A percentile compares a stretch with the other conserved stretches of the same genome.
phyloP scores from a whole-genome alignment of 495 filamentous ascomycete species.

The Jackrogersella minutella region DNA sequence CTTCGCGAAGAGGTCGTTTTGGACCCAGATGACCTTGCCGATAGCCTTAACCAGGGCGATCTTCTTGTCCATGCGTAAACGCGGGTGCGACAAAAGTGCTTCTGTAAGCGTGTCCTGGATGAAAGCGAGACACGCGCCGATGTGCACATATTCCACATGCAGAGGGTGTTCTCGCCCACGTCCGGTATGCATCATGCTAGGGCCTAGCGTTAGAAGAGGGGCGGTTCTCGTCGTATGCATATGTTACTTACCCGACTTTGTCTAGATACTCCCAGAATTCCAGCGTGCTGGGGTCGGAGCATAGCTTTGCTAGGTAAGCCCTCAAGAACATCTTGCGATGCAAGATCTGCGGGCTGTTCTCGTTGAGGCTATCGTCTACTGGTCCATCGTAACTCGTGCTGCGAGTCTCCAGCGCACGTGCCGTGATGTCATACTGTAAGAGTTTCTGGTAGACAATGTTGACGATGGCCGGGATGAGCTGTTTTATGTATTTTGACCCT shows the following conservation, averaged over 20 bases:
- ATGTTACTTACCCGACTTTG: conserved; percentile 67
- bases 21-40: conserved; percentile 71
- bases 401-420: conserved; percentile 71
- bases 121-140: conserved; percentile 70
- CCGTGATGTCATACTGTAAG: conserved; percentile 77
- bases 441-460: conserved; percentile 84
- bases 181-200: conserved; percentile 73
- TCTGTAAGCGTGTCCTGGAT: conserved; percentile 79
- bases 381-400: conserved; percentile 69
- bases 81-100: conserved; percentile 74
- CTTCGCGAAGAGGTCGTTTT: conserved; percentile 81
- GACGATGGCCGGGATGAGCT: conserved; percentile 73
- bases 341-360: conserved; percentile 73
- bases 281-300: conserved; percentile 73
- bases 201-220: background rate
- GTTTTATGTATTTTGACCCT: conserved; percentile 76
- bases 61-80: conserved; percentile 68
- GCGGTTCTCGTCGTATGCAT: background rate
- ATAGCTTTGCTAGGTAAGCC: conserved; percentile 73
- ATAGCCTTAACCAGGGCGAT: conserved; percentile 71
- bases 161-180: conserved; percentile 69
- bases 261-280: conserved; percentile 82
- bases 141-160: conserved; percentile 80
- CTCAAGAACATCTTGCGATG: conserved; percentile 80
- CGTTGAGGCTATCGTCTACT: conserved; percentile 66